Base-by-base conservation (phyloP, 768 basidiomycete species). In the Tricholoma matsutake region DNA sequence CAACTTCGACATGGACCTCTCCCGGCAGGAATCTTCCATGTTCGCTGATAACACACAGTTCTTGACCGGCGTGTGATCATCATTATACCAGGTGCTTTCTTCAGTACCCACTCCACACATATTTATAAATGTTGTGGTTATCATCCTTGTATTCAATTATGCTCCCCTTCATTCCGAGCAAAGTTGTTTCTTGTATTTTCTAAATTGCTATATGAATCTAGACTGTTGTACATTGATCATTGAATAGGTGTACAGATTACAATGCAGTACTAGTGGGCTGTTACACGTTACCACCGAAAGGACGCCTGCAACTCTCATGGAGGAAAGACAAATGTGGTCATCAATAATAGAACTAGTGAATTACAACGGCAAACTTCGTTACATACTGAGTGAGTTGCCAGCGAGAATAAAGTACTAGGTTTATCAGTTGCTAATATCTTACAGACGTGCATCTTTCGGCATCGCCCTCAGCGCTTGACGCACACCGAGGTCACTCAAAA, bases 401-500 rank as follows among this genome's bases (percentile, higher is more conserved):
- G 16, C 22, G 22, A 47, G 45, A 22, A 49, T 49, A 13, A 25
- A 47, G 9, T 25, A 47, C 1, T 11, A 35, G 39, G 14, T 37
- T 7, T 32, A n/a, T 25, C 6, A 28, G 16, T 28, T 35, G 8
- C 22, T 32, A 57, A n/a, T 37, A 51, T 35, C 56, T 68, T 69
- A 92, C 62, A 91, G 72, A 54, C 86, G 79, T 31, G 79, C 79
- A 62, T 86, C 79, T 73, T 79, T 78, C 2, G 86, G 87, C 82
- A 89, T 88, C 11, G 72, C 75, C 53, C 83, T 76, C 64, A 87
- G 75, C 1, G 87, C 87, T 69, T 87, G 86, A 32, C 87, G 79
- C 1, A 87, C 87, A 56, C 87, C 87, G 9, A 88, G 75, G 68
- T 88, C 87, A 8, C 80, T 79, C 51, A 88, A 71, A 1, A 88